Percentiles rank a stretch among this genome's conserved stretches.
phyloP scores from a whole-genome alignment of 805 yeast species.

The Saccharomycopsis sp. region DNA sequence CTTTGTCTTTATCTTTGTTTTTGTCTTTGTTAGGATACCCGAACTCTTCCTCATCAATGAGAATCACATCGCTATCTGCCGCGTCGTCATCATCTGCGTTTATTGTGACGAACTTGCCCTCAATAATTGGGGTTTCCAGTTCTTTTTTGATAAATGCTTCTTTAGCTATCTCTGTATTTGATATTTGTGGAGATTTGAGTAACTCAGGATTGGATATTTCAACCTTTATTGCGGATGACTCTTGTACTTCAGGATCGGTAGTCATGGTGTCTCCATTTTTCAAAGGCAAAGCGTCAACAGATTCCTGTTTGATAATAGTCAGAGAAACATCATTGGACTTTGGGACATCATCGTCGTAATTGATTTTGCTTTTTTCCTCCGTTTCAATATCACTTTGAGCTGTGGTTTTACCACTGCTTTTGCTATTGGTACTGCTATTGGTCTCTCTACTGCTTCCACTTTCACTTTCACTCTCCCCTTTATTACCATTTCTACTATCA shows the following conservation, averaged over 20 bases:
- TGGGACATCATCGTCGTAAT: too few species aligned
- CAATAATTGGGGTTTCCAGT: neutral
- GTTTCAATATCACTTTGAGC: too few species aligned
- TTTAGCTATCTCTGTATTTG: neutral
- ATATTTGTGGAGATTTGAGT: neutral
- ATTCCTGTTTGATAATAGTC: neutral
- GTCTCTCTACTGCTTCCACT: neutral
- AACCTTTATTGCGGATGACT: too few species aligned
- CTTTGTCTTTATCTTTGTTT: constrained; percentile 3
- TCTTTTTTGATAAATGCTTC: neutral
- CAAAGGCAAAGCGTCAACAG: neutral
- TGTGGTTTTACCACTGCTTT: too few species aligned
- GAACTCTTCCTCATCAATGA: neutral
- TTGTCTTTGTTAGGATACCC: constrained; percentile 2
- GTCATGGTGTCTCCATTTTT: too few species aligned
- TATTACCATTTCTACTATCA: neutral
- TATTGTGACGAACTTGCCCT: neutral
- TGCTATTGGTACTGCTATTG: too few species aligned
- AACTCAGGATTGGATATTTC: too few species aligned
- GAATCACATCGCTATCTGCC: neutral
- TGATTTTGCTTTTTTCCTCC: too few species aligned
- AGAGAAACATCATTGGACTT: neutral
- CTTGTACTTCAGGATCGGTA: too few species aligned
- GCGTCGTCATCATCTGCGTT: neutral
- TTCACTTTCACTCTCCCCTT: neutral